Evolutionary conservation across 345 rosid species (phyloP), one percentile per base, ranked within the genome.

Genomic region (Corchorus capsularis): DNA sequence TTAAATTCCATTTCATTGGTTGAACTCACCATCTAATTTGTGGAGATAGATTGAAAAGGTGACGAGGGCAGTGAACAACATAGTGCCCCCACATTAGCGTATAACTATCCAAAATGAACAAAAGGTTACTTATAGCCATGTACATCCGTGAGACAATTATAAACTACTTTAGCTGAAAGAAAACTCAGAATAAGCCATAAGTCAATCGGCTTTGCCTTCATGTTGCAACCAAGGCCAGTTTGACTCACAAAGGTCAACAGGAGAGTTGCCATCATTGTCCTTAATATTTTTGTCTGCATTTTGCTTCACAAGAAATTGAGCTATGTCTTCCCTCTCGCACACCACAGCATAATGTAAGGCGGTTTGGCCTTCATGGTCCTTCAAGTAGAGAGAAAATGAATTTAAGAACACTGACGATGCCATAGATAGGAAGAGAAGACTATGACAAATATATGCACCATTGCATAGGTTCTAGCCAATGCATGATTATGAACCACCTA

Each of bases 361-460:
- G 9, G 97, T 91, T 83, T 96, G 98, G 54, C 99, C 99, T 79
- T 93, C 99, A 13, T 90, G 85, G 82, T 96, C 99, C 99, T 96
- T 59, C 70, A 76, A 84, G 75, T 69, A 71, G 39, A 63, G 61
- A 60, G 69, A 60, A 3, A 78, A 32, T 22, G 43, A 63, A 52
- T 34, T 37, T 46, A 80, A 78, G 32, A 75, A 74, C 43, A 69
- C 54, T 16, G 45, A 57, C 12, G 39, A 49, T 45, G 72, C 46
- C 60, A 72, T 73, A 56, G 41, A 65, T 14, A 63, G 45, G 53
- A 41, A 50, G 7, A 73, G 56, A 77, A 74, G 16, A 60, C 72
- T 45, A 63, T 46, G 11, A 70, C n/a, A 6, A 37, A 53, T 19
- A 54, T 17, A 16, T 17, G 62, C 47, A 70, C 17, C 47, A 35